Evolutionary conservation across 805 yeast genomes (phyloP).

Genomic region (Kodamaea kaohsiungensis): DNA sequence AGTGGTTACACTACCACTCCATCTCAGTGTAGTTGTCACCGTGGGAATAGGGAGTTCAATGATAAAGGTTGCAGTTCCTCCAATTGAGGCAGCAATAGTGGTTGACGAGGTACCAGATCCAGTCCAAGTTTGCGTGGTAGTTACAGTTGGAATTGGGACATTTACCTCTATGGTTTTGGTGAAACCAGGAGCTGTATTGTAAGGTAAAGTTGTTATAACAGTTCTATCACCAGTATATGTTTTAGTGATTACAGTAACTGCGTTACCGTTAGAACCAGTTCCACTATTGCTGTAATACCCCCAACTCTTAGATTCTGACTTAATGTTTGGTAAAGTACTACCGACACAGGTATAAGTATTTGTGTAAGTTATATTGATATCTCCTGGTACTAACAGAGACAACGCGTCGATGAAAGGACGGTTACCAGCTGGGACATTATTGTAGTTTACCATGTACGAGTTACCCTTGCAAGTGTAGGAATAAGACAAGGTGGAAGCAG

Average conservation of each 20-base stretch:
- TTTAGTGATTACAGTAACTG: slow-evolving; percentile 10
- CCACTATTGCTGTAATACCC: slow-evolving; percentile 3
- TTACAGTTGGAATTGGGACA: slow-evolving; percentile 18
- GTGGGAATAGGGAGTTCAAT: slow-evolving; percentile 18
- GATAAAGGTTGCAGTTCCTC: slow-evolving; percentile 11
- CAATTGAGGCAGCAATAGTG: slow-evolving; percentile 12
- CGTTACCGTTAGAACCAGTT: slow-evolving; percentile 11
- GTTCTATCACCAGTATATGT: slow-evolving; percentile 17
- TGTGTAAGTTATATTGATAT: not conserved
- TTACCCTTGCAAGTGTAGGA: slow-evolving; percentile 17
- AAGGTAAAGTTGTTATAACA: slow-evolving; percentile 10
- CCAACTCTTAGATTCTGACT: slow-evolving; percentile 3
- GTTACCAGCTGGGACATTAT: slow-evolving; percentile 29
- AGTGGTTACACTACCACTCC: not conserved
- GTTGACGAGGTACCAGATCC: slow-evolving; percentile 11
- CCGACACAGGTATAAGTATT: slow-evolving; percentile 16
- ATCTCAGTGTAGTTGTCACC: not conserved
- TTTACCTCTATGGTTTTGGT: slow-evolving; percentile 16
- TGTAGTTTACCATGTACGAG: slow-evolving; percentile 10
- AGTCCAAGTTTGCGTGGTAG: slow-evolving; percentile 17
- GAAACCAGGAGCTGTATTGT: slow-evolving; percentile 10
- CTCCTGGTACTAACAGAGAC: slow-evolving; percentile 2
- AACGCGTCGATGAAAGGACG: slow-evolving; percentile 22
- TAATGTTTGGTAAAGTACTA: not conserved
- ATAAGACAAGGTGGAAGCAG: not conserved